Conservation (phyloP, 2,329 filamentous ascomycete genomes). For the Aspergillus calidoustus region DNA sequence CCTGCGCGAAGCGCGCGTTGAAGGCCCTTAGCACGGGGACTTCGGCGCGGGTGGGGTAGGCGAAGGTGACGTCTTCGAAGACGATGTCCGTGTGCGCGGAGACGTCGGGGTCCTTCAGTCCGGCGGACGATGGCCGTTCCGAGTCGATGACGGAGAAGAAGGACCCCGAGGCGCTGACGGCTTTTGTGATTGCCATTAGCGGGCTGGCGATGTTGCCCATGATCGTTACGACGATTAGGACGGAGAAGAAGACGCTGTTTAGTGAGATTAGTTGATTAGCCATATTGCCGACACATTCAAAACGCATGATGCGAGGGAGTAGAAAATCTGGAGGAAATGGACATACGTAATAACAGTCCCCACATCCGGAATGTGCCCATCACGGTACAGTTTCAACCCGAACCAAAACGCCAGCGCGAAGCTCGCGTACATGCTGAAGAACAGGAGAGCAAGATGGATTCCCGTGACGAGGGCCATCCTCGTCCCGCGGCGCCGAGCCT, state of each 20-base stretch:
- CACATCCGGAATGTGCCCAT: slow-evolving; percentile 35
- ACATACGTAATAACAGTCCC: not conserved
- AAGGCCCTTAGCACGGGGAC: slow-evolving; percentile 29
- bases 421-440: slow-evolving; percentile 43
- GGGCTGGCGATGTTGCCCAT: slow-evolving; percentile 34
- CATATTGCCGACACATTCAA: too few relatives aligned
- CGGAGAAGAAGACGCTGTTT: slow-evolving; percentile 24
- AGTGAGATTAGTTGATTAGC: too few relatives aligned
- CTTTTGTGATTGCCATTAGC: slow-evolving; percentile 42
- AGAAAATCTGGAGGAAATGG: too few relatives aligned
- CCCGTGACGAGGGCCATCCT: slow-evolving; percentile 33
- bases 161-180: slow-evolving; percentile 33
- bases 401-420: slow-evolving; percentile 45
- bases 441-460: slow-evolving; percentile 37
- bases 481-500: slow-evolving; percentile 38
- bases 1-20: slow-evolving; percentile 36
- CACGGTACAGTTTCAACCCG: slow-evolving; percentile 39
- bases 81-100: not conserved
- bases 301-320: too few relatives aligned
- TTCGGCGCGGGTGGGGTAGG: not conserved
- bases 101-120: not conserved
- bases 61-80: not conserved
- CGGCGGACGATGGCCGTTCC: not conserved
- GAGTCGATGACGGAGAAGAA: slow-evolving; percentile 39
- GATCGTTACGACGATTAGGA: not conserved